Evolutionary conservation across 164 flowering plant species (phyloP).

Genomic region (Nymphaea colorata): DNA sequence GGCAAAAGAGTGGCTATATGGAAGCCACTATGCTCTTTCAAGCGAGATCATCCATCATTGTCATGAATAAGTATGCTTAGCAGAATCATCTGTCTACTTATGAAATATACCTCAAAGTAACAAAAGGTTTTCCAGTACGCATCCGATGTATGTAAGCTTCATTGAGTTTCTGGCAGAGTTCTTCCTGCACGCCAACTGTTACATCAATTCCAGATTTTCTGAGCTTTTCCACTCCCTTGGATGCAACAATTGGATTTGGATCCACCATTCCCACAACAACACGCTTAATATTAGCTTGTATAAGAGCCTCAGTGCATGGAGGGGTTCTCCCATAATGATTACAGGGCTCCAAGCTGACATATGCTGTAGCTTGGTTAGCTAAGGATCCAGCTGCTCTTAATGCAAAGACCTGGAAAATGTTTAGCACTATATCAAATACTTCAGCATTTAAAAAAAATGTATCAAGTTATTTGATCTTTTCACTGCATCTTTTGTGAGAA

Average conservation of each 20-base stretch:
- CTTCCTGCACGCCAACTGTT: slow-evolving; percentile 74
- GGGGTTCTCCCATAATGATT: slow-evolving; percentile 95
- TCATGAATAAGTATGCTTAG: too few relatives aligned
- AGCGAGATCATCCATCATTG: too few relatives aligned
- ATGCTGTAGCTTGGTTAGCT: slow-evolving; percentile 87
- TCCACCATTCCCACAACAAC: slow-evolving; percentile 97
- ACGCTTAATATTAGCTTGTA: slow-evolving; percentile 76
- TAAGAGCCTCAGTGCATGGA: slow-evolving; percentile 85
- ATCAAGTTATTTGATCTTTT: too few relatives aligned
- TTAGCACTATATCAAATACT: slow-evolving; percentile 7
- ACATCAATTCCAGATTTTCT: slow-evolving; percentile 72
- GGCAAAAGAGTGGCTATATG: too few relatives aligned
- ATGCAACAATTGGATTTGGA: slow-evolving; percentile 89
- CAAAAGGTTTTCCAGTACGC: slow-evolving; percentile 71
- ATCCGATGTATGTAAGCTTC: slow-evolving; percentile 77
- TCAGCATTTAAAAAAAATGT: not conserved
- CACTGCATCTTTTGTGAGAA: too few relatives aligned
- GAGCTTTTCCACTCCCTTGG: slow-evolving; percentile 61
- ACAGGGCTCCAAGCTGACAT: slow-evolving; percentile 93
- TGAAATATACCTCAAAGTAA: slow-evolving; percentile 53
- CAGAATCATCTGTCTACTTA: too few relatives aligned
- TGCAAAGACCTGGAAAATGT: slow-evolving; percentile 71
- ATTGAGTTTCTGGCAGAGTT: slow-evolving; percentile 60
- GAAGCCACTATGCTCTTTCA: too few relatives aligned
- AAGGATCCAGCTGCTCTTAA: slow-evolving; percentile 73